Conservation (phyloP, 768 basidiomycete genomes). For the Amyloporia xantha region DNA sequence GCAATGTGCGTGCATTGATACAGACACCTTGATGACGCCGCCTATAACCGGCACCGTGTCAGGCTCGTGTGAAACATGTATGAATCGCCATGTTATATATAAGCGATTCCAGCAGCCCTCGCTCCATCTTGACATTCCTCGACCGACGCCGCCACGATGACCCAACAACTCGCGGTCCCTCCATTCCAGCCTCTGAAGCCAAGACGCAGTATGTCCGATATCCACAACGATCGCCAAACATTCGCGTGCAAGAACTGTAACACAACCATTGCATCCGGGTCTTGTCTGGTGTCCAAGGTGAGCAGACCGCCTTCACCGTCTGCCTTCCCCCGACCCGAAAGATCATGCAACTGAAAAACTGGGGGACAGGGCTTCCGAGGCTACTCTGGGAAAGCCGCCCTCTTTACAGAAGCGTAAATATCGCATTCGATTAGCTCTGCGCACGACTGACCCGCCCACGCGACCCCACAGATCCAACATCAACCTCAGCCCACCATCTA, state of each 20-base stretch:
- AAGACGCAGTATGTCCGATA: neutral
- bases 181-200: neutral
- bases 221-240: neutral
- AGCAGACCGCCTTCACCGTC: neutral
- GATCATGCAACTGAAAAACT: no score
- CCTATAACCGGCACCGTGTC: no score
- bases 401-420: slow-evolving; percentile 51
- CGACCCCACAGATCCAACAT: slow-evolving; percentile 39
- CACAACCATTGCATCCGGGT: neutral
- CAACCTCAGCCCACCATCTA: slow-evolving; percentile 33
- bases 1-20: no score
- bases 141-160: no score
- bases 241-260: neutral
- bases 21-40: no score
- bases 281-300: neutral
- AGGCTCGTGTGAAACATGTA: neutral
- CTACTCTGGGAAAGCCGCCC: slow-evolving; percentile 50
- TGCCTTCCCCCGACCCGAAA: no score
- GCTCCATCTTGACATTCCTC: neutral
- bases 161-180: no score
- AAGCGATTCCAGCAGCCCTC: neutral
- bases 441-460: neutral
- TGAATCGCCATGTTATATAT: neutral
- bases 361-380: slow-evolving; percentile 35
- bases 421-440: neutral